Evolutionary conservation across 2,329 filamentous ascomycete genomes (phyloP).

Genomic region (Zasmidium citrigriseum): DNA sequence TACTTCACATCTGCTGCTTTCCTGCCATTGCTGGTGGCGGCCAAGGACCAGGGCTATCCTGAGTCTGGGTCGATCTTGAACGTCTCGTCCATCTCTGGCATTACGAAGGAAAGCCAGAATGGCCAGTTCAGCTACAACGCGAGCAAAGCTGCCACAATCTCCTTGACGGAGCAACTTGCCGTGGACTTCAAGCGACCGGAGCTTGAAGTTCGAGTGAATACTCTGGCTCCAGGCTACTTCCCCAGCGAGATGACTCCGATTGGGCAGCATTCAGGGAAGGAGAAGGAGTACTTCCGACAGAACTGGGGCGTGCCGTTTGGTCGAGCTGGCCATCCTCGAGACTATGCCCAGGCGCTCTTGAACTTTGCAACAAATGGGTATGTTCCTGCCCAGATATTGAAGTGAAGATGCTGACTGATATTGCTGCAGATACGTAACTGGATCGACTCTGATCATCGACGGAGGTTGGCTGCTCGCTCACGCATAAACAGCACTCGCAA

Average conservation of each 20-base stretch:
- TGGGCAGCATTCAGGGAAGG: conserved; percentile 52
- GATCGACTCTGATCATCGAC: conserved; percentile 62
- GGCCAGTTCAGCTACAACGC: conserved; percentile 51
- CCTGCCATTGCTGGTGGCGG: conserved; percentile 45
- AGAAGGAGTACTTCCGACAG: conserved; percentile 45
- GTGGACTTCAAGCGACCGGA: conserved; percentile 51
- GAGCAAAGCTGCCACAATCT: conserved; percentile 53
- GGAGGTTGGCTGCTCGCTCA: conserved; percentile 57
- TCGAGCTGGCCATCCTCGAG: conserved; percentile 41
- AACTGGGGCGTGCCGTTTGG: conserved; percentile 41
- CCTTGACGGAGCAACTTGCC: conserved; percentile 58
- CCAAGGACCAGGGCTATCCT: conserved; percentile 43
- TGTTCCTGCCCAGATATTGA: conserved; percentile 20
- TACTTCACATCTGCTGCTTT: conserved; percentile 50
- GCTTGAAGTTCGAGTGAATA: conserved; percentile 58
- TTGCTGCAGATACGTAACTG: conserved; percentile 51
- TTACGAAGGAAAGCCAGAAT: conserved; percentile 47
- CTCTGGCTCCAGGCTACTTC: conserved; percentile 59
- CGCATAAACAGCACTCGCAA: conserved; percentile 15
- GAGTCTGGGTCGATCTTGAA: conserved; percentile 48
- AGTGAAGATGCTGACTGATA: conserved; percentile 45
- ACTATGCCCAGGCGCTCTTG: conserved; percentile 58
- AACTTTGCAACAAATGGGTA: conserved; percentile 58
- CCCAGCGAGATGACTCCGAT: conserved; percentile 59
- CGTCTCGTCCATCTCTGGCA: conserved; percentile 47